phyloP scores from a whole-genome alignment of 2,329 filamentous ascomycete genomes.

The Colletotrichum filicis region DNA sequence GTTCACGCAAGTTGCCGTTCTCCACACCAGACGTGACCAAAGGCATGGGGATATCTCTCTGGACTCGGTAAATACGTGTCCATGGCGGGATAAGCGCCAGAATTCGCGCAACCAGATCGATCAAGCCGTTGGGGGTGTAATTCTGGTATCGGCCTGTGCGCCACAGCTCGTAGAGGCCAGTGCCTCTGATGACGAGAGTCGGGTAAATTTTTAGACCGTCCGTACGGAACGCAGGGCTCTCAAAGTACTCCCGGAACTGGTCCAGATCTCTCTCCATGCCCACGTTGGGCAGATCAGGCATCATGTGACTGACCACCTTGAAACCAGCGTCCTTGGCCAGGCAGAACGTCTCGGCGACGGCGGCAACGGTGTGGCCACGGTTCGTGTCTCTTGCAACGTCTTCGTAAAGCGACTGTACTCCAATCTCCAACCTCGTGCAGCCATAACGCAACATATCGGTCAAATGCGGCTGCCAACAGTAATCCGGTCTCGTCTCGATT shows the following conservation, averaged over 20 bases:
- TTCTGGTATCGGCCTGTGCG: slow-evolving; percentile 97
- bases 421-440: slow-evolving; percentile 92
- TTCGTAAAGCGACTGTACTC: slow-evolving; percentile 96
- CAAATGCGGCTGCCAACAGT: slow-evolving; percentile 94
- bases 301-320: slow-evolving; percentile 99
- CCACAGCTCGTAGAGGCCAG: slow-evolving; percentile 97
- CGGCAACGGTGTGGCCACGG: slow-evolving; percentile 92
- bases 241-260: slow-evolving; percentile 98
- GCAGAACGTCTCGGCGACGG: slow-evolving; percentile 96
- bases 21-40: slow-evolving; percentile 98
- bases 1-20: slow-evolving; percentile 94
- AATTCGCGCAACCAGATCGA: slow-evolving; percentile 96
- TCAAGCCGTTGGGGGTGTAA: slow-evolving; percentile 96
- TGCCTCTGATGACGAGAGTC: slow-evolving; percentile 95
- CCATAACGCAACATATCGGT: slow-evolving; percentile 98
- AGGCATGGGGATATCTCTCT: slow-evolving; percentile 99
- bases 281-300: slow-evolving; percentile 97
- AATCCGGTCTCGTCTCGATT: slow-evolving; percentile 96
- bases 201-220: slow-evolving; percentile 99
- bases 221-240: slow-evolving; percentile 94
- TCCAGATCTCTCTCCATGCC: slow-evolving; percentile 98
- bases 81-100: slow-evolving; percentile 94
- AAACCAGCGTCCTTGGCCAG: slow-evolving; percentile 98
- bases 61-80: slow-evolving; percentile 98
- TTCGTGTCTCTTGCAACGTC: slow-evolving; percentile 99